Conservation (phyloP, 2,329 filamentous ascomycete species). For the Cladosporium sp. region DNA sequence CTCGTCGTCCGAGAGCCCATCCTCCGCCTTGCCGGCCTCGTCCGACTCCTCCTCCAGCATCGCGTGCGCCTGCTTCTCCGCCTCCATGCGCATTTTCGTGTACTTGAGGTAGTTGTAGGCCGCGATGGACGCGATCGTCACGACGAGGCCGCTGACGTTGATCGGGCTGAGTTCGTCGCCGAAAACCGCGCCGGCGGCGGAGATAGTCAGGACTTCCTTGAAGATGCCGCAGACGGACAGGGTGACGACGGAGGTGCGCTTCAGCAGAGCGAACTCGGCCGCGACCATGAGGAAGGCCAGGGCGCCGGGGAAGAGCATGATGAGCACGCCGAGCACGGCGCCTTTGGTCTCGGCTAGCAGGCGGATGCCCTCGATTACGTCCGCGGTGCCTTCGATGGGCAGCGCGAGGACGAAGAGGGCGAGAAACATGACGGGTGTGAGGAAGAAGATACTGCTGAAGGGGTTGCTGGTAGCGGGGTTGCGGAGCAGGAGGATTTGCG, state of each 20-base stretch:
- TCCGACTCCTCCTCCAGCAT: slow-evolving; percentile 11
- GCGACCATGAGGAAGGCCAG: slow-evolving; percentile 96
- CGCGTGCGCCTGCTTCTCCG: slow-evolving; percentile 41
- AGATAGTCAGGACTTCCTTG: slow-evolving; percentile 96
- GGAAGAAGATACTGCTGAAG: slow-evolving; percentile 93
- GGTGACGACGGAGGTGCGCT: slow-evolving; percentile 92
- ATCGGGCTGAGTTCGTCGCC: slow-evolving; percentile 79
- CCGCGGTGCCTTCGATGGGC: slow-evolving; percentile 72
- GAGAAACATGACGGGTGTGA: slow-evolving; percentile 95
- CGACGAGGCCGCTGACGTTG: slow-evolving; percentile 79
- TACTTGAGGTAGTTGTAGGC: slow-evolving; percentile 96
- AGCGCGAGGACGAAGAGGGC: slow-evolving; percentile 74
- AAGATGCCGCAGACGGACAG: slow-evolving; percentile 96
- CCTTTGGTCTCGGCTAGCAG: slow-evolving; percentile 64
- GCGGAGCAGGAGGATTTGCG: slow-evolving; percentile 86
- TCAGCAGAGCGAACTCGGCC: slow-evolving; percentile 88
- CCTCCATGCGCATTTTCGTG: slow-evolving; percentile 75
- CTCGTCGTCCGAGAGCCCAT: slow-evolving; percentile 15
- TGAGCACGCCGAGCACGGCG: slow-evolving; percentile 55
- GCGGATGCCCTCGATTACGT: slow-evolving; percentile 60
- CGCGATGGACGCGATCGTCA: slow-evolving; percentile 80
- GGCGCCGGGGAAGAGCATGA: slow-evolving; percentile 81
- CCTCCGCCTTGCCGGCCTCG: slow-evolving; percentile 10
- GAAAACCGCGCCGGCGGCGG: slow-evolving; percentile 79
- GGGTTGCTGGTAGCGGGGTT: slow-evolving; percentile 95